Evolutionary conservation across 306 rosid species (phyloP), one percentile per base, ranked within the genome.

Genomic region (Carpinus fangiana): DNA sequence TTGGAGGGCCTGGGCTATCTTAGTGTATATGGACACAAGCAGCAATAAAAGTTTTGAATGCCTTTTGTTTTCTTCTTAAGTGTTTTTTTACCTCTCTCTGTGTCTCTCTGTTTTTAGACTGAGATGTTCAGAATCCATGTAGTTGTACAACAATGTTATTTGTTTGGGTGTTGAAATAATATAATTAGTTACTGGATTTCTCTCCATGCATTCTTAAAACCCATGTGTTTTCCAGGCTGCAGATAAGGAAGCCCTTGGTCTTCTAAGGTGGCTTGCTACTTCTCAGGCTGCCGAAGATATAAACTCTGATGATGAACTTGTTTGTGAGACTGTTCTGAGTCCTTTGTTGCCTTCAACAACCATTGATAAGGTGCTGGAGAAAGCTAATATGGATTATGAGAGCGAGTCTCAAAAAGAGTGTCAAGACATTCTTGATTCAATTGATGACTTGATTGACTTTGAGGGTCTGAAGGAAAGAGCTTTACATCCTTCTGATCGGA

Each of bases 361-460:
- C 80, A 82, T 92, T 76, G 92, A 92, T 73, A 78, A 87, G 78
- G 88, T 94, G 82, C 80, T 94, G 81, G 96, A 92, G 88, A 87
- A 89, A 88, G 98, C 93, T 67, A 90, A 77, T 79, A 59, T 84
- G 84, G 90, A 88, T 73, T 92, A 84, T 80, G 93, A 91, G 84
- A 89, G 79, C 78, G 98, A 88, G 83, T 94, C 98, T 54, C 97
- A 90, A 68, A 92, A 90, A 85, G 98, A 92, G 87, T 92, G 98
- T 81, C 94, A 90, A 73, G 98, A 94, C 87, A 94, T 94, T 80
- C 91, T 94, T 76, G 97, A 92, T 90, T 89, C 98, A 74, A 60
- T 90, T 84, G 93, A 88, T 65, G 90, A 88, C 77, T 76, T 75
- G 74, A 73, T 77, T 66, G 89, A 84, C 80, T 85, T 87, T 80